phyloP scores from a whole-genome alignment of 1,284 basidiomycete species.

The Neonothopanus nambi region DNA sequence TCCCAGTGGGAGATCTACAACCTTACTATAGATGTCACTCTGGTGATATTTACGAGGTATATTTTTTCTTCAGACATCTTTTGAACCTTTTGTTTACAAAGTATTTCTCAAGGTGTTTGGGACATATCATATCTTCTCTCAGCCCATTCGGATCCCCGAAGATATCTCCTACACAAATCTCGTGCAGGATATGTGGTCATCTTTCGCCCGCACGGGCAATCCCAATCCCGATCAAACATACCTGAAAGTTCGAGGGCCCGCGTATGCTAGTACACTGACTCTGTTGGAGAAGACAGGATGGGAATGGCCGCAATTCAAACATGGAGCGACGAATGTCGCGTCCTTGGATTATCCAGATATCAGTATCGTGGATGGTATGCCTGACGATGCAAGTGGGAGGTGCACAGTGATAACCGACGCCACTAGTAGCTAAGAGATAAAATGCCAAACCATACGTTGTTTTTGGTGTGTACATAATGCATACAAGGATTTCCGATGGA shows the following conservation, averaged over 20 bases:
- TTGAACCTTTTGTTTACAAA: too few relatives aligned
- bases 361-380: not conserved
- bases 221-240: constrained; percentile 40
- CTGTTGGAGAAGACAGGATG: constrained; percentile 3
- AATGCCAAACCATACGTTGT: too few relatives aligned
- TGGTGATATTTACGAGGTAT: constrained; percentile 16
- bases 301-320: constrained; percentile 12
- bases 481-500: too few relatives aligned
- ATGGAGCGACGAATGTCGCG: not conserved
- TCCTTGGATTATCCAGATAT: constrained; percentile 13
- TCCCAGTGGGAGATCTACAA: constrained; percentile 15
- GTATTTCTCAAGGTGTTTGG: constrained; percentile 8
- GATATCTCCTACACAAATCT: constrained; percentile 15
- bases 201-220: constrained; percentile 40
- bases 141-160: constrained; percentile 7
- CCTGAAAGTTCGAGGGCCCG: constrained; percentile 32
- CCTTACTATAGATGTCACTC: constrained; percentile 17
- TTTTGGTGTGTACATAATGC: too few relatives aligned
- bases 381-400: constrained; percentile 10
- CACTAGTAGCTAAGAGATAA: too few relatives aligned
- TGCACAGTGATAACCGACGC: constrained; percentile 6
- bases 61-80: not conserved
- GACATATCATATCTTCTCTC: constrained; percentile 14
- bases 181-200: constrained; percentile 37
- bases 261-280: constrained; percentile 10